Conservation (phyloP, 805 yeast species). For the Hanseniaspora jakobsenii region DNA sequence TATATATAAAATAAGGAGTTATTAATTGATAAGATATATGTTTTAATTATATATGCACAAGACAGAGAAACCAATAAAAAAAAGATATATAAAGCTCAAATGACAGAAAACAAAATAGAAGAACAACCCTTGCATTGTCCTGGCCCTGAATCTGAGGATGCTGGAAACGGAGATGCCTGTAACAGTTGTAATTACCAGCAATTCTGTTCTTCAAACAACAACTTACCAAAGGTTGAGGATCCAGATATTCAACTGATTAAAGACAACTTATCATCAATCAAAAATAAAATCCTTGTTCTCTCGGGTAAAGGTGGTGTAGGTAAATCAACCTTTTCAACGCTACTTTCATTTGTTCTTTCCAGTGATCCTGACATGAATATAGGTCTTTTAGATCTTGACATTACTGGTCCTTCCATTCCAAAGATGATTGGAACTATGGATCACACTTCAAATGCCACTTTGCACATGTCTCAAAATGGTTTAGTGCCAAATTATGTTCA, state of each 20-base stretch:
- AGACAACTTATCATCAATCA: conserved; percentile 46
- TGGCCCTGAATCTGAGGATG: conserved; percentile 87
- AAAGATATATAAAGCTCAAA: background rate
- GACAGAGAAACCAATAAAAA: background rate
- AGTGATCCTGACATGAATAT: conserved; percentile 62
- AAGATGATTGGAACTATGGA: conserved; percentile 59
- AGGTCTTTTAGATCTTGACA: conserved; percentile 94
- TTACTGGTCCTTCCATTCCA: conserved; percentile 95
- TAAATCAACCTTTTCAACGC: conserved; percentile 86
- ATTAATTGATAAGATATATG: too few relatives aligned
- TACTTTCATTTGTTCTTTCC: conserved; percentile 95
- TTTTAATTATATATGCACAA: too few relatives aligned
- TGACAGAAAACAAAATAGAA: conserved; percentile 35
- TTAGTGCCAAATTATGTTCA: conserved; percentile 96
- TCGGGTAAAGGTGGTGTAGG: conserved; percentile 96
- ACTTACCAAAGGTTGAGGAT: conserved; percentile 82
- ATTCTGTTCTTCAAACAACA: conserved; percentile 54
- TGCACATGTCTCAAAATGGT: conserved; percentile 83
- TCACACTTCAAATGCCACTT: conserved; percentile 59
- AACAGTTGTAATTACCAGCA: conserved; percentile 87
- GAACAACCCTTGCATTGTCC: conserved; percentile 98
- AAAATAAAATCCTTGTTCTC: conserved; percentile 73
- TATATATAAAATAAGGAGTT: too few relatives aligned
- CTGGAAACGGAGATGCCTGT: conserved; percentile 92
- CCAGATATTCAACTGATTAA: conserved; percentile 76